Conservation (phyloP, 2,329 filamentous ascomycete species). For the Massarina eburnea region DNA sequence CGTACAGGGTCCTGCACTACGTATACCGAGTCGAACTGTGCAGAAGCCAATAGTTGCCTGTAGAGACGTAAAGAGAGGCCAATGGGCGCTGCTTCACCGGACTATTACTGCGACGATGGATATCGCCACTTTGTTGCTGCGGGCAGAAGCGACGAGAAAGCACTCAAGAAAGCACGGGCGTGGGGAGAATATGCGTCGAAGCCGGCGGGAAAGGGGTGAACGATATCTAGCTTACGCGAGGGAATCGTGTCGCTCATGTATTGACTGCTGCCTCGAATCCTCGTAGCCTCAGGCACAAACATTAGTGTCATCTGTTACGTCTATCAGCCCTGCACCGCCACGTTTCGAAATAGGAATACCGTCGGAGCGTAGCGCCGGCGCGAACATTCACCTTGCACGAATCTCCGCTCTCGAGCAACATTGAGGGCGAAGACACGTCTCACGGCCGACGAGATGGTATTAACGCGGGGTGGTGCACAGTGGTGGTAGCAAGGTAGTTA, state of each 20-base stretch:
- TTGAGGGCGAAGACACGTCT: background rate
- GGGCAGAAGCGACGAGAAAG: background rate
- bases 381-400: background rate
- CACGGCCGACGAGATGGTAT: background rate
- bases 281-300: background rate
- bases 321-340: background rate
- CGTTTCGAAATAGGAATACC: background rate
- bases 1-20: background rate
- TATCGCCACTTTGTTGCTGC: too few species aligned
- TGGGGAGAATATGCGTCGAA: background rate
- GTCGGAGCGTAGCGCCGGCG: background rate
- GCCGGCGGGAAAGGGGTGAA: background rate
- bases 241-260: background rate
- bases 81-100: too few species aligned
- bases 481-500: background rate
- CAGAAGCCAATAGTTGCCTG: background rate
- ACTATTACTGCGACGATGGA: too few species aligned
- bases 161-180: background rate
- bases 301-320: background rate
- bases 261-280: background rate
- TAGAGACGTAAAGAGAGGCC: background rate
- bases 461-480: background rate
- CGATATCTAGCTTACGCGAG: background rate
- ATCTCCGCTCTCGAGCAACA: background rate
- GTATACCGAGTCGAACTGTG: constrained; percentile 1